Percentiles rank a stretch among this genome's conserved stretches.
phyloP scores from a whole-genome alignment of 441 rosid species.

The Macaranga tanarius region DNA sequence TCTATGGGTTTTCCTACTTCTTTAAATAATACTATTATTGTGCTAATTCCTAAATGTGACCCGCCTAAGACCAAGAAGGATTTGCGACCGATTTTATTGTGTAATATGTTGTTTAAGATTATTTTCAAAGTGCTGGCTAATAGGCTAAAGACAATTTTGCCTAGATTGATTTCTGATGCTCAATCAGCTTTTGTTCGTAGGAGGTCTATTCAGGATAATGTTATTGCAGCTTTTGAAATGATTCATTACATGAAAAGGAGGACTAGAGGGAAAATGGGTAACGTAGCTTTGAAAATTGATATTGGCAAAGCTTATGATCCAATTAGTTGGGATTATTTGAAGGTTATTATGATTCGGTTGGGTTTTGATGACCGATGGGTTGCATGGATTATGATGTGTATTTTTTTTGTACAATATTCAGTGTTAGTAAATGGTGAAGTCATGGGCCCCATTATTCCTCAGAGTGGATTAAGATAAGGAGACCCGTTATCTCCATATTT shows the following conservation, averaged over 20 bases:
- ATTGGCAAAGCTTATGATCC: too few species aligned
- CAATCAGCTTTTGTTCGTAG: neutral
- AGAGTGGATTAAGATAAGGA: neutral
- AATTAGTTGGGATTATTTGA: too few species aligned
- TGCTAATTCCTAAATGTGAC: neutral
- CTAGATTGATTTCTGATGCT: neutral
- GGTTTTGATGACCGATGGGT: too few species aligned
- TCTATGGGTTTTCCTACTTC: neutral
- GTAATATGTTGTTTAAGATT: neutral
- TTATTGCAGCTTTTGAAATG: too few species aligned
- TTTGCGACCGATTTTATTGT: neutral
- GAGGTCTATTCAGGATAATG: neutral
- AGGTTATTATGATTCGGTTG: too few species aligned
- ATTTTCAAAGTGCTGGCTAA: too few species aligned
- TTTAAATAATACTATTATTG: neutral
- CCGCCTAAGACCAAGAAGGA: neutral
- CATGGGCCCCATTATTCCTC: neutral
- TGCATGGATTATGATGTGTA: too few species aligned
- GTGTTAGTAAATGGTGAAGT: neutral
- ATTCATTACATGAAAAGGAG: too few species aligned
- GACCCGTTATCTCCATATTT: neutral
- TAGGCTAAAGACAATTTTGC: too few species aligned
- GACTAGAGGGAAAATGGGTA: too few species aligned
- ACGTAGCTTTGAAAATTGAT: too few species aligned
- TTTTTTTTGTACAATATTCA: too few species aligned